Conservation (phyloP, 2,329 filamentous ascomycete species). For the Thermothelomyces thermophilus region DNA sequence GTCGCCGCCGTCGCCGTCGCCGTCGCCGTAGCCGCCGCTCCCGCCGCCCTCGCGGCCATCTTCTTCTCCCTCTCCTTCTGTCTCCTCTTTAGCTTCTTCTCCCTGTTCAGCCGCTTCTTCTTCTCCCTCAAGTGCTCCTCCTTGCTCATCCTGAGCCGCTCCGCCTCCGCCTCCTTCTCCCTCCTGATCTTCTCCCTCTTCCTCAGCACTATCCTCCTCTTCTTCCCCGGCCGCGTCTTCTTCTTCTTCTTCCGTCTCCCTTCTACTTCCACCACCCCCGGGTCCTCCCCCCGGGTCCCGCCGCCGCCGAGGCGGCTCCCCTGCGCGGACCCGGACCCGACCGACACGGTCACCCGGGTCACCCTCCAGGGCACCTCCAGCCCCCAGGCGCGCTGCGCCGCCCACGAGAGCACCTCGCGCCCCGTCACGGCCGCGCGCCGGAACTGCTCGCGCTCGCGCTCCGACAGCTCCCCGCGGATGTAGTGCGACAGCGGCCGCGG, state of each 20-base stretch:
- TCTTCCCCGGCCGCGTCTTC: conserved; percentile 50
- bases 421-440: conserved; percentile 43
- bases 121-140: conserved; percentile 53
- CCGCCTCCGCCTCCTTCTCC: conserved; percentile 34
- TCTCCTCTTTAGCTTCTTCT: conserved; percentile 53
- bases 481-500: conserved; percentile 45
- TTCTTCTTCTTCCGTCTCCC: conserved; percentile 23
- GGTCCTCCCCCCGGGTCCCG: not conserved
- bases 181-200: conserved; percentile 35
- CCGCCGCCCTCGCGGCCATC: conserved; percentile 23
- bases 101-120: conserved; percentile 54
- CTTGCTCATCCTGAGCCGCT: conserved; percentile 40
- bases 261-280: not conserved
- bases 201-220: conserved; percentile 47
- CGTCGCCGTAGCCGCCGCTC: no score
- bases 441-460: conserved; percentile 35
- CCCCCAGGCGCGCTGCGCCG: conserved; percentile 46
- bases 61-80: conserved; percentile 53
- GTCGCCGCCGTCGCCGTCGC: no score
- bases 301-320: no score
- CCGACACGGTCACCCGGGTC: conserved; percentile 31
- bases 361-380: conserved; percentile 57
- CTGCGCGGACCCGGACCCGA: no score
- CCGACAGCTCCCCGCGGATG: conserved; percentile 35
- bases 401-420: conserved; percentile 42